Conservation (phyloP, 768 basidiomycete species). For the Suillus brevipes region DNA sequence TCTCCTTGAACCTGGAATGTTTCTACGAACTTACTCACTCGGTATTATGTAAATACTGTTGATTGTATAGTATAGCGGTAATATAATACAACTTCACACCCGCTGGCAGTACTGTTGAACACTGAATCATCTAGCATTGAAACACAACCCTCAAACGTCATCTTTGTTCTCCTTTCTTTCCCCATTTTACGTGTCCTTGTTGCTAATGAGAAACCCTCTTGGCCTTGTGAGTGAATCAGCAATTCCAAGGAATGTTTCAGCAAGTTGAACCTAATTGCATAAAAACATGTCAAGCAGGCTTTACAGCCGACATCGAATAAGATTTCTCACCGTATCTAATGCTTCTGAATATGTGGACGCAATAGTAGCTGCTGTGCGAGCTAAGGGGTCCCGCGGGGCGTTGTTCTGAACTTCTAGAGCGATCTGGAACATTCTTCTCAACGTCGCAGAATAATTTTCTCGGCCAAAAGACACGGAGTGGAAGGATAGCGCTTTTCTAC, state of each 20-base stretch:
- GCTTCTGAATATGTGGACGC: constrained; percentile 51
- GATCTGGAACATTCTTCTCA: constrained; percentile 55
- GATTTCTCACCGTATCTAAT: constrained; percentile 46
- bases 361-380: constrained; percentile 32
- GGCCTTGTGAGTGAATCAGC: constrained; percentile 59
- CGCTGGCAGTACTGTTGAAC: not conserved
- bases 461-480: constrained; percentile 58
- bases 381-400: constrained; percentile 41
- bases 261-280: constrained; percentile 47
- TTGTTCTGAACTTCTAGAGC: constrained; percentile 47
- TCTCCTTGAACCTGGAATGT: too few relatives aligned
- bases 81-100: not conserved
- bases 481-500: constrained; percentile 55
- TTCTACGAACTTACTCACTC: not conserved
- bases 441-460: constrained; percentile 16
- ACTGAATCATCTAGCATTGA: not conserved
- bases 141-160: not conserved
- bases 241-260: constrained; percentile 58
- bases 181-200: not conserved
- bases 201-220: constrained; percentile 46
- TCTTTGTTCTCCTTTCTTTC: not conserved
- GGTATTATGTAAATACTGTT: not conserved
- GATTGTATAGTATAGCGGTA: not conserved
- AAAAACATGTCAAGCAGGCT: not conserved
- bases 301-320: not conserved